phyloP scores from a whole-genome alignment of 768 basidiomycete species.

The Boletus pseudo-olivaceus region DNA sequence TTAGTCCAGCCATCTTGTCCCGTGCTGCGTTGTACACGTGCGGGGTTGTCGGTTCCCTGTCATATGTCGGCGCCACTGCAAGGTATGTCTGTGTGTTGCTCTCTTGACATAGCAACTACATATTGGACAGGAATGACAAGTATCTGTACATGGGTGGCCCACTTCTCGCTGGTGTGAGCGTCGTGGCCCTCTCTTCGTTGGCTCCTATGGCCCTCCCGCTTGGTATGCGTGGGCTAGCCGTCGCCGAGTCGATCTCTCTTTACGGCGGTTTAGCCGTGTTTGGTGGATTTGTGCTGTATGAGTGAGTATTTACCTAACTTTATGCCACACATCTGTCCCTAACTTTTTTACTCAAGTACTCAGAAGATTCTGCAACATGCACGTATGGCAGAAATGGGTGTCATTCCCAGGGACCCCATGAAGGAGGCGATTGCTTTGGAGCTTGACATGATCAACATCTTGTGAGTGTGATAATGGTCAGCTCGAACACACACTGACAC shows the following conservation, averaged over 20 bases:
- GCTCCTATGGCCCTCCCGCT: slow-evolving; percentile 89
- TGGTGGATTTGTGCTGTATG: slow-evolving; percentile 80
- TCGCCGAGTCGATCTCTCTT: slow-evolving; percentile 73
- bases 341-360: slow-evolving; percentile 40
- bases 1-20: slow-evolving; percentile 79
- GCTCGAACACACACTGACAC: slow-evolving; percentile 8
- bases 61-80: slow-evolving; percentile 87
- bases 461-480: slow-evolving; percentile 43
- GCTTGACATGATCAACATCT: slow-evolving; percentile 88
- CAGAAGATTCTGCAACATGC: slow-evolving; percentile 82
- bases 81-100: slow-evolving; percentile 39
- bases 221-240: slow-evolving; percentile 70
- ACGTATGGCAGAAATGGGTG: slow-evolving; percentile 65
- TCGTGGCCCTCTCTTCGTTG: slow-evolving; percentile 81
- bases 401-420: slow-evolving; percentile 67
- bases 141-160: slow-evolving; percentile 86
- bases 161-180: slow-evolving; percentile 83
- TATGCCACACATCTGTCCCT: background rate
- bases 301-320: slow-evolving; percentile 45
- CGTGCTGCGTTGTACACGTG: slow-evolving; percentile 87
- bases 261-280: slow-evolving; percentile 91
- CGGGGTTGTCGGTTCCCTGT: slow-evolving; percentile 81
- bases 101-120: background rate
- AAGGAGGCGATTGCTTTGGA: slow-evolving; percentile 76
- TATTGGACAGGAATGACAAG: slow-evolving; percentile 57